A percentile compares a stretch with the other conserved stretches of the same genome.
Conservation (phyloP, 306 rosid species). For the Malus orientalis region DNA sequence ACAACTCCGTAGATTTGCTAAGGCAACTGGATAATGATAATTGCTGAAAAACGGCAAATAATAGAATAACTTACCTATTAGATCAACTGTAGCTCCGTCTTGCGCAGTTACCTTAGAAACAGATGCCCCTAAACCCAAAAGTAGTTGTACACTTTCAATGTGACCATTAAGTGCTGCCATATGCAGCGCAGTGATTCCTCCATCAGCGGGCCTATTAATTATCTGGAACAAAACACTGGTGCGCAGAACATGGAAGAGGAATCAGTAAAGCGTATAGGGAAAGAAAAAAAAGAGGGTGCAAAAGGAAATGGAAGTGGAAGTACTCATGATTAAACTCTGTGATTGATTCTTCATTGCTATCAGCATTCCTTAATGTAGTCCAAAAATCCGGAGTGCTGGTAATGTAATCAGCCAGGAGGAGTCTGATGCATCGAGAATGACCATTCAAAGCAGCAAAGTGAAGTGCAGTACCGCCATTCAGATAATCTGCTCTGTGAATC, state of each 20-base stretch:
- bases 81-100: constrained; percentile 87
- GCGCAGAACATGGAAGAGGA: constrained; percentile 17
- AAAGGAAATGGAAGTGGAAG: constrained; percentile 15
- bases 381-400: constrained; percentile 70
- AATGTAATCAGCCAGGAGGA: constrained; percentile 72
- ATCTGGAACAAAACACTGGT: constrained; percentile 55
- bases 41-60: neutral
- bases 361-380: constrained; percentile 30
- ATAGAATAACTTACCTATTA: constrained; percentile 50
- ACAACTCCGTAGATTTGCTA: neutral
- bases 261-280: constrained; percentile 13
- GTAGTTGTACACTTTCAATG: constrained; percentile 73
- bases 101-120: constrained; percentile 65
- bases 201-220: constrained; percentile 78
- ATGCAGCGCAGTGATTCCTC: constrained; percentile 95
- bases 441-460: constrained; percentile 95
- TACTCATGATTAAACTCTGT: constrained; percentile 66
- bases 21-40: neutral
- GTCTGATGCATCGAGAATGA: constrained; percentile 79
- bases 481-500: constrained; percentile 86
- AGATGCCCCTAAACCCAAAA: constrained; percentile 86
- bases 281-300: constrained; percentile 1
- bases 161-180: constrained; percentile 96
- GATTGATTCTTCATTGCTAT: constrained; percentile 32
- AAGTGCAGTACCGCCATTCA: constrained; percentile 92